Conservation (phyloP, 208 protist genomes). For the Trypanosoma brucei region DNA sequence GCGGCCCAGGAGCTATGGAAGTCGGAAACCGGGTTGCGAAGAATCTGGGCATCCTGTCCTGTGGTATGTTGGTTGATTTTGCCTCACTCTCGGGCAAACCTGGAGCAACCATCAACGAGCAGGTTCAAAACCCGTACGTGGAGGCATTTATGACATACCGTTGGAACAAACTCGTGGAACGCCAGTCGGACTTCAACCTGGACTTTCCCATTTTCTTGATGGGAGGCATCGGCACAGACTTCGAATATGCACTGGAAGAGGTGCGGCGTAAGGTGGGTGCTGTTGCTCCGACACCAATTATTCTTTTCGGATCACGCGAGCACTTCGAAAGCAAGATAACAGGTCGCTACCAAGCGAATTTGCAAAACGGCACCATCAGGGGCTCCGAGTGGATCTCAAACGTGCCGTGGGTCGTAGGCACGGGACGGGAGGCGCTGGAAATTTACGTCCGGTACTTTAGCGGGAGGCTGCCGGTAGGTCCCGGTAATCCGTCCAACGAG, state of each 20-base stretch:
- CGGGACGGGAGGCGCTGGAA: constrained; percentile 81
- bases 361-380: constrained; percentile 78
- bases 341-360: constrained; percentile 70
- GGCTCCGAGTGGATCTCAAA: constrained; percentile 92
- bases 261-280: constrained; percentile 91
- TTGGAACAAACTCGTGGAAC: constrained; percentile 88
- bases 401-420: constrained; percentile 82
- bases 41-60: constrained; percentile 87
- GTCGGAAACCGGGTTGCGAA: constrained; percentile 91
- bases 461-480: constrained; percentile 69
- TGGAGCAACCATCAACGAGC: constrained; percentile 90
- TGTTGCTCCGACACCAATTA: constrained; percentile 71
- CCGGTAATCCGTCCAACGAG: constrained; percentile 59
- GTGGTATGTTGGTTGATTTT: constrained; percentile 90
- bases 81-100: constrained; percentile 74
- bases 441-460: constrained; percentile 85
- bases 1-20: constrained; percentile 91
- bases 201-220: constrained; percentile 92
- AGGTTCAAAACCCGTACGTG: constrained; percentile 87
- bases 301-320: constrained; percentile 80
- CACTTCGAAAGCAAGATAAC: constrained; percentile 84
- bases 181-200: constrained; percentile 91
- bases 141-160: constrained; percentile 92
- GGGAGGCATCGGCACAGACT: constrained; percentile 91
- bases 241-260: constrained; percentile 92